Base-by-base conservation (phyloP, 805 yeast genomes). In the Yarrowia divulgata region DNA sequence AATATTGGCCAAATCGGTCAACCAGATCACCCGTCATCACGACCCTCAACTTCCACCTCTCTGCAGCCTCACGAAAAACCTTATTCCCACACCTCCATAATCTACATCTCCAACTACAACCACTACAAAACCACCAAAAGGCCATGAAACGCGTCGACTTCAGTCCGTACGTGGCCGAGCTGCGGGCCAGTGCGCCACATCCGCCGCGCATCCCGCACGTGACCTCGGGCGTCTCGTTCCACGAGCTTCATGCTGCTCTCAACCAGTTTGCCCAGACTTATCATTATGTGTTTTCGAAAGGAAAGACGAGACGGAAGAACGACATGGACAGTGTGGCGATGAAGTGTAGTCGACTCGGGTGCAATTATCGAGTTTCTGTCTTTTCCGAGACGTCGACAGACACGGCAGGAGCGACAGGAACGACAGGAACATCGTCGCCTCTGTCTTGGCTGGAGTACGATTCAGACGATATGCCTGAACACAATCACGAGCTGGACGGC, bases 391-490 rank as follows among this genome's bases (percentile, higher is more conserved):
- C 23, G 1, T 10, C 23, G 0, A 9, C n/a, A 1, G 6, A n/a
- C n/a, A n/a, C n/a, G n/a, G n/a, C n/a, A n/a, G n/a, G n/a, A n/a
- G n/a, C n/a, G n/a, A n/a, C n/a, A n/a, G n/a, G 5, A 40, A 8
- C 18, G 10, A 10, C n/a, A 13, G n/a, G 5, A 40, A 8, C 18
- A 5, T 3, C n/a, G 13, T 9, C 9, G 23, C 48, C 29, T n/a
- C 42, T 57, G 8, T 57, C 63, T 8, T 57, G 63, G 63, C 23
- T 57, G 48, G 63, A 57, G 19, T 57, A 57, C 19, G 48, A 42
- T 7, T 12, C 23, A 9, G 63, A 57, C 6, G 48, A 40, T 9
- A 2, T 54, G n/a, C 6, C 1, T 4, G 48, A 23, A 8, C 63
- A 57, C 3, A 57, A 57, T 12, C 63, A 57, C 19, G 48, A 40